Percentiles rank a stretch among this genome's conserved stretches.
Conservation (phyloP, 2,329 filamentous ascomycete genomes). For the Chaetomiaceae sp. region DNA sequence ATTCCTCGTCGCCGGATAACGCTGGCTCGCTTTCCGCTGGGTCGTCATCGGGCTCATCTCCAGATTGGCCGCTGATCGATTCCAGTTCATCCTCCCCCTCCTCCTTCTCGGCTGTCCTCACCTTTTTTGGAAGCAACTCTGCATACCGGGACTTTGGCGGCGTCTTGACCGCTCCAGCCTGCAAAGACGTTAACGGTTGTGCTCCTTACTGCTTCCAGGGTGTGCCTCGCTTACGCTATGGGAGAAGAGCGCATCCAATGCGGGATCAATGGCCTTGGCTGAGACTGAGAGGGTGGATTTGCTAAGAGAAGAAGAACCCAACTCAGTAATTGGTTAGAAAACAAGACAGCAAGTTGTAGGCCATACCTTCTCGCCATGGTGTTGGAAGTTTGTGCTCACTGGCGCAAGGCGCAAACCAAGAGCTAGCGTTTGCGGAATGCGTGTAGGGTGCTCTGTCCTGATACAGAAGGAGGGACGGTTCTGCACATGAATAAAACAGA, state of each 20-base stretch:
- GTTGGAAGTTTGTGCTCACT: neutral
- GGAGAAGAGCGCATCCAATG: constrained; percentile 63
- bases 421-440: neutral
- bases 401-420: neutral
- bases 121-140: constrained; percentile 29
- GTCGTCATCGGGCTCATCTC: constrained; percentile 10
- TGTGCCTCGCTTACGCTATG: constrained; percentile 60
- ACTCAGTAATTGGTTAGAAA: neutral
- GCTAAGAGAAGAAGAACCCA: constrained; percentile 27
- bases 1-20: constrained; percentile 26
- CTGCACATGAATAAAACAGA: too few relatives aligned
- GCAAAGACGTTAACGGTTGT: constrained; percentile 18
- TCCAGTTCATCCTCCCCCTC: constrained; percentile 24
- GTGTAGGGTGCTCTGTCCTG: too few relatives aligned
- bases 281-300: constrained; percentile 37
- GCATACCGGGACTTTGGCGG: constrained; percentile 42
- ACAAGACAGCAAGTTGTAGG: neutral
- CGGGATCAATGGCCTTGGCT: constrained; percentile 58
- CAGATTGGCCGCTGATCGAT: constrained; percentile 25
- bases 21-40: constrained; percentile 27
- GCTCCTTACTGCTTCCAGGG: neutral
- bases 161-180: constrained; percentile 48
- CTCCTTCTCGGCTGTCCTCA: constrained; percentile 20
- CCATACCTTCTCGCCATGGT: constrained; percentile 31
- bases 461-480: neutral